These are phyloP conservation scores for Inonotus obliquus DNA, from an alignment of 1,284 basidiomycete genomes.

Conservation along the genomic window DNA sequence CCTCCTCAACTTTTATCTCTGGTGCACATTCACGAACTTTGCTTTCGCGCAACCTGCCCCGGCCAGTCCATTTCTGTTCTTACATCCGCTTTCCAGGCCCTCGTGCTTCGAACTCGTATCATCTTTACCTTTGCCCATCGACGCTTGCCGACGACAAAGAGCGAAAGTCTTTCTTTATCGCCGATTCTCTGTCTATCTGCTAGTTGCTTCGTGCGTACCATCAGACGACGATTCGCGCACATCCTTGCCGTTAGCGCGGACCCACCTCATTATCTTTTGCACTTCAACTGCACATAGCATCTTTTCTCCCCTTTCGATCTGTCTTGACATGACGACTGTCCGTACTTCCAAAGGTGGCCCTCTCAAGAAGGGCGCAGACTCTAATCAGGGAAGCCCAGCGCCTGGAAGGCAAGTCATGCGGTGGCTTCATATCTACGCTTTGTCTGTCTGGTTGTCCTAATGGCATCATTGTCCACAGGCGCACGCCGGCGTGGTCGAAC, in stretches of 20 bases:
- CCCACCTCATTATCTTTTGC: slow-evolving; percentile 2
- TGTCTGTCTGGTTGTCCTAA: not conserved
- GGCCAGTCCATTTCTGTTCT: slow-evolving; percentile 10
- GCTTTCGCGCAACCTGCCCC: slow-evolving; percentile 14
- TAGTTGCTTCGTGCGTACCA: not conserved
- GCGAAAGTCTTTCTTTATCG: not conserved
- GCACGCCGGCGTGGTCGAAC: slow-evolving; percentile 18
- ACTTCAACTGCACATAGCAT: not conserved
- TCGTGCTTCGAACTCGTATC: not conserved
- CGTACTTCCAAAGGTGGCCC: slow-evolving; percentile 16
- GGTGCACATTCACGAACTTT: slow-evolving; percentile 8
- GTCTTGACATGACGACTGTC: slow-evolving; percentile 17
- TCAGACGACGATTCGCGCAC: not conserved
- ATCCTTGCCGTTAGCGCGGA: not conserved
- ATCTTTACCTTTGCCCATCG: not conserved
- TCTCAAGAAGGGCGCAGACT: slow-evolving; percentile 18
- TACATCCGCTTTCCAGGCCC: slow-evolving; percentile 4
- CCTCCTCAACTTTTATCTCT: not conserved
- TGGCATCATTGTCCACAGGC: slow-evolving; percentile 11
- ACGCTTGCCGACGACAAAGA: slow-evolving; percentile 2
- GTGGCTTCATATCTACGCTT: not conserved
- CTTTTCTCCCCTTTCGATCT: slow-evolving; percentile 1
- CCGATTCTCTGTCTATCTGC: not conserved
- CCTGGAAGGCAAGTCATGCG: slow-evolving; percentile 10
- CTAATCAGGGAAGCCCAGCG: slow-evolving; percentile 11